Base-by-base conservation (phyloP, 306 rosid species). In the Lathyrus oleraceus region DNA sequence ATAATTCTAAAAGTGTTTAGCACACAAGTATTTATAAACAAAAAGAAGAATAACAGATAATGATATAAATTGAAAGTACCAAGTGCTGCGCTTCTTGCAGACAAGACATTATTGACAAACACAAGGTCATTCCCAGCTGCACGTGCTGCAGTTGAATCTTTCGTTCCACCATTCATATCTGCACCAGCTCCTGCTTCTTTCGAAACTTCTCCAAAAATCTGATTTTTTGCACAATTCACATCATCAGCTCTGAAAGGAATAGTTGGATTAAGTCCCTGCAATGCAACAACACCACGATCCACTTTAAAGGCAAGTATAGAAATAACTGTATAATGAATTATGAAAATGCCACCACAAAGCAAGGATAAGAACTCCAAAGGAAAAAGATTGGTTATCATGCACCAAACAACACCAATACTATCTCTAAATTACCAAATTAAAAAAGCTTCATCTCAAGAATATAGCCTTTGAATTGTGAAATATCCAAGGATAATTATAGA, bases 241-340 rank as follows among this genome's bases (percentile, higher is more conserved):
- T 42, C 82, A 69, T 77, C 82, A 60, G 68, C 80, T 44, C 61
- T 70, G 9, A 65, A 69, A 59, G 83, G 73, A 85, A 68, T 79
- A 30, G 80, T 74, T 73, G 78, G 76, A 78, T 70, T 71, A 39
- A 76, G 67, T 67, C 81, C 87, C 88, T 84, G 75, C 77, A 78
- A 59, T 63, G 5, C 62, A 57, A 57, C 62, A 73, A 54, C 76
- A 66, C 63, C 76, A 61, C 30, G 59, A 78, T 78, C 72, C 61
- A 28, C 57, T 58, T 61, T 80, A 79, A 15, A 3, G 65, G n/a
- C 30, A 12, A 11, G 17, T 23, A 60, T 25, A 65, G 68, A 72
- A 61, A 60, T 51, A 9, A 27, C 13, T 43, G 45, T 30, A 65
- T 4, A 36, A 58, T 9, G 72, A 53, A 48, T 49, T 48, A 66